Conservation (phyloP, 139 green algal species). For the Parachlorella kessleri region DNA sequence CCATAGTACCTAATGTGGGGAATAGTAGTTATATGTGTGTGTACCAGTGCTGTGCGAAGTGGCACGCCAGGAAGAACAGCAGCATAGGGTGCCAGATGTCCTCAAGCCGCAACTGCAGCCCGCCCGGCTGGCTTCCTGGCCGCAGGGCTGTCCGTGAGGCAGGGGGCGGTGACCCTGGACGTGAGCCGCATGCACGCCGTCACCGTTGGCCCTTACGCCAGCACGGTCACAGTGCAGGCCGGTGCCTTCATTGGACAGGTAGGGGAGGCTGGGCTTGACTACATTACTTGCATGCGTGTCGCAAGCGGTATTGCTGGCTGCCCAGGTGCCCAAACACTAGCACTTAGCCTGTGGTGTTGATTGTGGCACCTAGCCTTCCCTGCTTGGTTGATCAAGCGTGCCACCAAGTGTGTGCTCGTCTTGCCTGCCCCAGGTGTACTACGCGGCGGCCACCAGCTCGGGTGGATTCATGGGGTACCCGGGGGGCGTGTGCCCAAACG, state of each 20-base stretch:
- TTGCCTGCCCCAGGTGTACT: background rate
- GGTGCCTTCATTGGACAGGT: conserved; percentile 7
- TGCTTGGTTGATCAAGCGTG: background rate
- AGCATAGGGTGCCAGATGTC: too few relatives aligned
- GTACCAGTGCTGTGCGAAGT: too few relatives aligned
- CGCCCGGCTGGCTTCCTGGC: too few relatives aligned
- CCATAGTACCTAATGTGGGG: too few relatives aligned
- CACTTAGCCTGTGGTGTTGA: too few relatives aligned
- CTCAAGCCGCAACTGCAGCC: too few relatives aligned
- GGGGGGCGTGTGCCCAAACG: conserved; percentile 14
- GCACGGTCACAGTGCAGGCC: conserved; percentile 1
- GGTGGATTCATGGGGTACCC: background rate
- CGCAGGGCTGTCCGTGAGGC: too few relatives aligned
- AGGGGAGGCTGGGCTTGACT: too few relatives aligned
- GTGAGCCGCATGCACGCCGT: background rate
- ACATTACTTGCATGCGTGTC: background rate
- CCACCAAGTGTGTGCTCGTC: background rate
- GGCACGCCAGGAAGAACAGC: too few relatives aligned
- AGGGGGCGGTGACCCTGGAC: background rate
- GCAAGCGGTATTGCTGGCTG: background rate
- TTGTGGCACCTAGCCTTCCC: background rate
- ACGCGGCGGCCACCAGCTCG: background rate
- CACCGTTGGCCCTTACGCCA: background rate
- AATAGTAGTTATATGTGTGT: too few relatives aligned
- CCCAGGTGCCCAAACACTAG: too few relatives aligned